Evolutionary conservation across 495 filamentous ascomycete species (phyloP).

Genomic region (Haplographium delicatum): DNA sequence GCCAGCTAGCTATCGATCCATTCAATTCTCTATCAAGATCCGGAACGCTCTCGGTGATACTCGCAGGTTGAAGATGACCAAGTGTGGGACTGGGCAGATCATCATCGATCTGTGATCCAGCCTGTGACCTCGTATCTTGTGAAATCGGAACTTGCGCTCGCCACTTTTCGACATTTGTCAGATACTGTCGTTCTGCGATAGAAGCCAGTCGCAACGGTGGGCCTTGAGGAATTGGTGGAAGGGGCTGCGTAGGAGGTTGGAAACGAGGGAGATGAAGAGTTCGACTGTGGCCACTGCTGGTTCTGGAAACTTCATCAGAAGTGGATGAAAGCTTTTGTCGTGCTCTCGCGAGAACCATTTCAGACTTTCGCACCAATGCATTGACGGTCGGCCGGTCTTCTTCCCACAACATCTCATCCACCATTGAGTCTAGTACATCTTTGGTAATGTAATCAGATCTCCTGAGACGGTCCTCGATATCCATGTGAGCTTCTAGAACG

Average conservation of each 20-base stretch:
- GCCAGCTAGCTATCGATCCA: slow-evolving; percentile 20
- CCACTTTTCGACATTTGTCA: slow-evolving; percentile 21
- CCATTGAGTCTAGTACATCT: slow-evolving; percentile 19
- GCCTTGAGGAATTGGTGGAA: slow-evolving; percentile 14
- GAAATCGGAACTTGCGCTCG: slow-evolving; percentile 11
- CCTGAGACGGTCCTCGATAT: slow-evolving; percentile 14
- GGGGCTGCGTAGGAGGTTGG: slow-evolving; percentile 10
- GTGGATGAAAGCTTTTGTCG: slow-evolving; percentile 9
- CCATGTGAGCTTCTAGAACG: slow-evolving; percentile 27
- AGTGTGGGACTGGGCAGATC: background rate
- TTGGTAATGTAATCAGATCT: slow-evolving; percentile 17
- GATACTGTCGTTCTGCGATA: slow-evolving; percentile 12
- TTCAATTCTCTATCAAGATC: slow-evolving; percentile 18
- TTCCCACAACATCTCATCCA: slow-evolving; percentile 21
- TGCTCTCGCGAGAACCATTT: slow-evolving; percentile 13
- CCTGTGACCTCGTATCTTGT: background rate
- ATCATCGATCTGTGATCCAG: no score
- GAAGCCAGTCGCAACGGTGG: slow-evolving; percentile 5
- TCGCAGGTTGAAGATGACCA: slow-evolving; percentile 1
- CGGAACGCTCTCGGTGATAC: slow-evolving; percentile 9
- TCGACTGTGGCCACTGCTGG: slow-evolving; percentile 13
- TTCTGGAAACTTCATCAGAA: slow-evolving; percentile 10
- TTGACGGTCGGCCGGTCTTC: slow-evolving; percentile 21
- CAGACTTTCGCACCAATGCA: slow-evolving; percentile 12
- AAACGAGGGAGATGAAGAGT: slow-evolving; percentile 6